Evolutionary conservation across 345 rosid genomes (phyloP).

Genomic region (Draba incana): DNA sequence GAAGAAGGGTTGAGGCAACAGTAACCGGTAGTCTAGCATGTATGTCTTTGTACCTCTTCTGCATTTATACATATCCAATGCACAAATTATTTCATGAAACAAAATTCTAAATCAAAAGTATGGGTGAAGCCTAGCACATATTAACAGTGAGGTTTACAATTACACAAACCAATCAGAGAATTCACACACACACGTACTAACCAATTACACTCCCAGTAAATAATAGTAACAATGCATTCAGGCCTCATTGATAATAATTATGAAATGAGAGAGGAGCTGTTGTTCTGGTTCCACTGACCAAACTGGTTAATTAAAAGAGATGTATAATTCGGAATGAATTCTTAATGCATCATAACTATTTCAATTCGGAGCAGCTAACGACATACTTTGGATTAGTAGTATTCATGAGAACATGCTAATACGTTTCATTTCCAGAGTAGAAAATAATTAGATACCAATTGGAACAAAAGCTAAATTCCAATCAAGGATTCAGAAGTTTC

Average conservation of each 20-base stretch:
- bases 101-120: not conserved
- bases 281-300: conserved; percentile 21
- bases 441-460: conserved; percentile 8
- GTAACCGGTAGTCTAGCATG: conserved; percentile 82
- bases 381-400: not conserved
- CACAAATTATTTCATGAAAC: not conserved
- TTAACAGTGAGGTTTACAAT: not conserved
- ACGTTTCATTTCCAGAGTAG: conserved; percentile 8
- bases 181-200: conserved; percentile 7
- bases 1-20: conserved; percentile 94
- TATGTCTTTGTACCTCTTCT: conserved; percentile 69
- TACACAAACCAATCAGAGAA: conserved; percentile 12
- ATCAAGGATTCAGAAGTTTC: conserved; percentile 46
- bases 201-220: conserved; percentile 7
- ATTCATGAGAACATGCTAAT: conserved; percentile 10
- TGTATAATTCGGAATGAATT: not conserved
- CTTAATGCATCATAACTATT: conserved; percentile 1
- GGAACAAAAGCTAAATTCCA: not conserved
- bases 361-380: not conserved
- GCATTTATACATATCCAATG: conserved; percentile 40
- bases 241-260: not conserved
- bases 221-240: not conserved
- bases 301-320: not conserved
- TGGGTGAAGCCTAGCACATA: conserved; percentile 18
- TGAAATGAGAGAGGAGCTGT: not conserved